Conservation (phyloP, 805 yeast genomes). For the Metschnikowia henanensis region DNA sequence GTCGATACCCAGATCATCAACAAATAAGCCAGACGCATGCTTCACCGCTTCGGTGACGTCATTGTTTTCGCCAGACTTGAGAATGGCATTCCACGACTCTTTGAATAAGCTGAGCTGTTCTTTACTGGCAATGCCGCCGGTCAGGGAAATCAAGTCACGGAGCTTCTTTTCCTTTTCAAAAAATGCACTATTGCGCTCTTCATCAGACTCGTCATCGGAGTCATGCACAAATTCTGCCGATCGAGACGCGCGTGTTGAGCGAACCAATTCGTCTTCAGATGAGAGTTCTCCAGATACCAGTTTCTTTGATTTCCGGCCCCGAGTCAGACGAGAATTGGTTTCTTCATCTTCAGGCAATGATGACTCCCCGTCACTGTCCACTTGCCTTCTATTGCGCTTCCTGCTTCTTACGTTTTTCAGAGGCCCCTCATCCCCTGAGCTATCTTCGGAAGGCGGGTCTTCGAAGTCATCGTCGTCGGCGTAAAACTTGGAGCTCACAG, state of each 20-base stretch:
- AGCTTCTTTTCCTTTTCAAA: slow-evolving; percentile 56
- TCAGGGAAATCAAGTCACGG: slow-evolving; percentile 35
- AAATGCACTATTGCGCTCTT: slow-evolving; percentile 50
- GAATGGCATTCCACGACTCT: slow-evolving; percentile 18
- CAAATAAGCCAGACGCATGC: slow-evolving; percentile 16
- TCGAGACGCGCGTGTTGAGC: background rate
- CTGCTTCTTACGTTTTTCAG: background rate
- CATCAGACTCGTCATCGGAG: slow-evolving; percentile 66
- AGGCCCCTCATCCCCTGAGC: slow-evolving; percentile 3
- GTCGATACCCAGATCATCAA: slow-evolving; percentile 16
- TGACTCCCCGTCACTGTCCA: slow-evolving; percentile 1
- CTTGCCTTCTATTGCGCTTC: slow-evolving; percentile 4
- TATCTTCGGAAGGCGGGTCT: slow-evolving; percentile 4
- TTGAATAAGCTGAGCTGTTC: slow-evolving; percentile 16
- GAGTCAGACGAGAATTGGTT: background rate
- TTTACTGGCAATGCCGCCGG: slow-evolving; percentile 40
- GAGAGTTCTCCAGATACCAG: slow-evolving; percentile 1
- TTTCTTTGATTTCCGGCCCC: background rate
- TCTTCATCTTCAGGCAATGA: background rate
- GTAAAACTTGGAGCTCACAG: slow-evolving; percentile 11
- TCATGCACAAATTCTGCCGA: slow-evolving; percentile 58
- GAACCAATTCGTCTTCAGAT: slow-evolving; percentile 4
- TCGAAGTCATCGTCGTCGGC: slow-evolving; percentile 25
- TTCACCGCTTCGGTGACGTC: slow-evolving; percentile 11
- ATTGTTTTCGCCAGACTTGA: background rate